Percentiles rank a stretch among this genome's conserved stretches.
phyloP scores from a whole-genome alignment of 352 stramenopile species.

The Peronospora destructor region DNA sequence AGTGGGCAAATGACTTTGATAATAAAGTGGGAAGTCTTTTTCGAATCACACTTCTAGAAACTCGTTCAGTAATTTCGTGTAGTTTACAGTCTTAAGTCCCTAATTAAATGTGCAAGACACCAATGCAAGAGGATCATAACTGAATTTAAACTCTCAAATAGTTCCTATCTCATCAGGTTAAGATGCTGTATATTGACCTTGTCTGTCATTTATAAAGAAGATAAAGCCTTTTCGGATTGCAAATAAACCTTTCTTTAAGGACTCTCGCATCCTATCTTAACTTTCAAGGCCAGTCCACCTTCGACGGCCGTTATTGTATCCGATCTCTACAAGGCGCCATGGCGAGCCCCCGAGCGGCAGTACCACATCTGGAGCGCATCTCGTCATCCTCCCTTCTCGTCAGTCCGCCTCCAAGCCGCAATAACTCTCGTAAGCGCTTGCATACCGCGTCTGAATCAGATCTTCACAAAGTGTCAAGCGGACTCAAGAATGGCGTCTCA shows the following conservation, averaged over 20 bases:
- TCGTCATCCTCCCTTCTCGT: conserved; percentile 12
- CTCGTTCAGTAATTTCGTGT: neutral
- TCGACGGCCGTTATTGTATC: neutral
- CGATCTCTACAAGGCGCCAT: conserved; percentile 3
- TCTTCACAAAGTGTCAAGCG: conserved; percentile 13
- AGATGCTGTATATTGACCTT: conserved; percentile 1
- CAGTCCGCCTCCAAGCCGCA: conserved; percentile 14
- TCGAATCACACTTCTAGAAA: neutral
- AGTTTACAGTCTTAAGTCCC: neutral
- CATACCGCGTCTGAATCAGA: conserved; percentile 23
- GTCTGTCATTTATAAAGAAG: neutral
- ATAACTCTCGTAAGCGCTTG: conserved; percentile 21
- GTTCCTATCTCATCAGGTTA: neutral
- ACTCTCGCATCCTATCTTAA: neutral
- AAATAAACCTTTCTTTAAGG: conserved; percentile 6
- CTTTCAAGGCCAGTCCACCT: conserved; percentile 5
- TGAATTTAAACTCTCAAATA: conserved; percentile 23
- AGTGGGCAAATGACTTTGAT: neutral
- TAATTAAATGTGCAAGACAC: neutral
- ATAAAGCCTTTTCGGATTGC: neutral
- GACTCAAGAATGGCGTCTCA: conserved; percentile 15
- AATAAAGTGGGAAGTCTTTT: no score
- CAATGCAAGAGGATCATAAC: no score
- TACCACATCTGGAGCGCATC: conserved; percentile 10
- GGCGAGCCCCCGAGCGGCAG: conserved; percentile 20